Percentiles rank a stretch among this genome's conserved stretches.
Conservation (phyloP, 1,284 basidiomycete genomes). For the Ganoderma meredithae region DNA sequence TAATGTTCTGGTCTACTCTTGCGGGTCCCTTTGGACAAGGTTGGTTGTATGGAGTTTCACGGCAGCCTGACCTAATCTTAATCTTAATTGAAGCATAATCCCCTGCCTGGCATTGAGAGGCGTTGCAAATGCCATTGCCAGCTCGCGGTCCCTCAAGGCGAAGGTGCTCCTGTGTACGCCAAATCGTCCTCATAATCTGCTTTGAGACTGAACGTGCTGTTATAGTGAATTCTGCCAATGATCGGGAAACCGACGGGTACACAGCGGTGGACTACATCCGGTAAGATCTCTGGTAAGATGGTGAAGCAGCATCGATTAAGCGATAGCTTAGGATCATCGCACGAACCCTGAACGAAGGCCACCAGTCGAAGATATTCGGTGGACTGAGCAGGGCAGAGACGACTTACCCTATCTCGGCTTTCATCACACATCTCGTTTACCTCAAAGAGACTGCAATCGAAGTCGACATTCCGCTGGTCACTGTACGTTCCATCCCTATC, state of each 20-base stretch:
- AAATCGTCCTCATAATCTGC: not conserved
- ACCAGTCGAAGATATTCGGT: constrained; percentile 57
- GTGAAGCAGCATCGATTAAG: not conserved
- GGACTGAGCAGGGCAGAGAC: constrained; percentile 63
- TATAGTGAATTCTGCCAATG: constrained; percentile 88
- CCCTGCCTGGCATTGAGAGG: constrained; percentile 90
- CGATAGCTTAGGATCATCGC: constrained; percentile 63
- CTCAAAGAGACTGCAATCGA: constrained; percentile 67
- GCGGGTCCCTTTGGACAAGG: constrained; percentile 95
- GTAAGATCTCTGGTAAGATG: constrained; percentile 45
- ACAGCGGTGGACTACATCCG: constrained; percentile 85
- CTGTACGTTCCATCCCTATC: constrained; percentile 53
- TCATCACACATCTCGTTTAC: constrained; percentile 87
- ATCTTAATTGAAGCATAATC: constrained; percentile 63
- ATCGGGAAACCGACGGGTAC: constrained; percentile 91
- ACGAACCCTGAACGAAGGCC: constrained; percentile 72
- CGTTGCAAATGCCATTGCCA: constrained; percentile 82
- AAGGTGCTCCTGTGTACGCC: constrained; percentile 86
- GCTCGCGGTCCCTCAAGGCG: constrained; percentile 73
- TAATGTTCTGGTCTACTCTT: constrained; percentile 87
- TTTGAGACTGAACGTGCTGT: constrained; percentile 18
- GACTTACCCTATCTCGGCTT: constrained; percentile 72
- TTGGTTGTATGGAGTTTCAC: constrained; percentile 36
- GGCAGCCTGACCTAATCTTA: not conserved
- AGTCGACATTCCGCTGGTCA: constrained; percentile 67